Percentiles rank a stretch among this genome's conserved stretches.
These are phyloP conservation scores for Neonectria magnoliae DNA, from an alignment of 2,329 filamentous ascomycete species.

Conservation along the genomic window DNA sequence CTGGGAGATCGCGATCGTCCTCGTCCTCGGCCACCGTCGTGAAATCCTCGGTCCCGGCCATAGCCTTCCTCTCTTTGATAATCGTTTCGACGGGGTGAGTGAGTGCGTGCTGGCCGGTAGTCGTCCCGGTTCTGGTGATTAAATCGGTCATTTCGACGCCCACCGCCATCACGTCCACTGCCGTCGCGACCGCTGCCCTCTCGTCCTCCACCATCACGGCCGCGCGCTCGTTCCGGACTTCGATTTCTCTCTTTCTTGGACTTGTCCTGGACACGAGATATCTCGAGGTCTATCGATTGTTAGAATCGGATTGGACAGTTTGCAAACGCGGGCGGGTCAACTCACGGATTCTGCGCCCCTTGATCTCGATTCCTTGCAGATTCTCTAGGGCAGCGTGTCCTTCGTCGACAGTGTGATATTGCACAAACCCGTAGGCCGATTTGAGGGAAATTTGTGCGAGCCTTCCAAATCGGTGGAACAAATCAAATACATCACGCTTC, in stretches of 20 bases:
- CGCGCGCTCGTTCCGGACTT: slow-evolving; percentile 69
- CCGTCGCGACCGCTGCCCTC: slow-evolving; percentile 42
- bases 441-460: slow-evolving; percentile 96
- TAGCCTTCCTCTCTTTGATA: slow-evolving; percentile 71
- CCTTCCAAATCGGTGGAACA: slow-evolving; percentile 86
- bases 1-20: slow-evolving; percentile 76
- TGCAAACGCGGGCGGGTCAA: slow-evolving; percentile 26
- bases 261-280: slow-evolving; percentile 88
- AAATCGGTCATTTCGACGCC: slow-evolving; percentile 56
- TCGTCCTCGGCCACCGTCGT: slow-evolving; percentile 56
- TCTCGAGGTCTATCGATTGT: slow-evolving; percentile 75
- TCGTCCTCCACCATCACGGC: slow-evolving; percentile 34
- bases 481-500: slow-evolving; percentile 91
- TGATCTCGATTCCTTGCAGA: slow-evolving; percentile 83
- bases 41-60: slow-evolving; percentile 56
- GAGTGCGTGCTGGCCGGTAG: slow-evolving; percentile 69
- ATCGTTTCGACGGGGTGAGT: slow-evolving; percentile 66
- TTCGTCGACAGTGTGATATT: slow-evolving; percentile 82
- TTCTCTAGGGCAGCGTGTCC: slow-evolving; percentile 78
- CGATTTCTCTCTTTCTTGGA: slow-evolving; percentile 67
- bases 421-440: slow-evolving; percentile 95
- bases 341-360: slow-evolving; percentile 94
- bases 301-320: slow-evolving; percentile 1
- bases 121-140: slow-evolving; percentile 68
- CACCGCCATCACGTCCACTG: slow-evolving; percentile 40